Base-by-base conservation (phyloP, 108 stramenopile genomes). In the Chaetoceros muelleri region DNA sequence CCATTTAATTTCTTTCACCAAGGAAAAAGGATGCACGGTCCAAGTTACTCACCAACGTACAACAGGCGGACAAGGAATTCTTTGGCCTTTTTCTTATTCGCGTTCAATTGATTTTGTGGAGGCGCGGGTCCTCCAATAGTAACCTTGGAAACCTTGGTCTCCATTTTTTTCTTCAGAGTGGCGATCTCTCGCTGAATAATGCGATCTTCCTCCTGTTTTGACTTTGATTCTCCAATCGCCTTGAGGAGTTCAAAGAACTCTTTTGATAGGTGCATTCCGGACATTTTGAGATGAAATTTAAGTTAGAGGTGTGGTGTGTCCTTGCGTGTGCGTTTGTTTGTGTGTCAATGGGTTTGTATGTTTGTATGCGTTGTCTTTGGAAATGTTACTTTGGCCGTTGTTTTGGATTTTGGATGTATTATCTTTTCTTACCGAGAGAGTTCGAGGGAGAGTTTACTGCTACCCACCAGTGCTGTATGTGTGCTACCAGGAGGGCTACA, bases 191-290 rank as follows among this genome's bases (percentile, higher is more conserved):
- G 65, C 27, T 73, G 51, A 64, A 99, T 95, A 69, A 99, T 99
- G 27, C 95, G 86, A 66, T 99, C 99, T 78, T 99, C 99, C 79
- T 99, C 96, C 71, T 99, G 99, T 72, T 99, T 99, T 52, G 95
- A 94, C 69, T 97, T 97, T 64, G 95, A 93, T 76, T 99, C 99
- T 24, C 99, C 99, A 30, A 99, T 98, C 40, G 96, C 90, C 63
- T 99, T 98, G 60, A 99, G 86, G 58, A 99, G 89, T 77, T 97
- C 96, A 75, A 98, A 99, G 93, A 98, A 99, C 79, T 99, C 99
- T 57, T 75, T 81, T 28, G 86, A 84, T 24, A 96, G 72, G 64
- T 87, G 84, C 61, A 82, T 74, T 28, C 90, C 90, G 8, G 34
- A 40, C 34, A 40, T 40, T 5, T 10, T 40, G 34, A 13, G 13